Evolutionary conservation across 345 rosid genomes (phyloP).

Genomic region (Hibiscus syriacus): DNA sequence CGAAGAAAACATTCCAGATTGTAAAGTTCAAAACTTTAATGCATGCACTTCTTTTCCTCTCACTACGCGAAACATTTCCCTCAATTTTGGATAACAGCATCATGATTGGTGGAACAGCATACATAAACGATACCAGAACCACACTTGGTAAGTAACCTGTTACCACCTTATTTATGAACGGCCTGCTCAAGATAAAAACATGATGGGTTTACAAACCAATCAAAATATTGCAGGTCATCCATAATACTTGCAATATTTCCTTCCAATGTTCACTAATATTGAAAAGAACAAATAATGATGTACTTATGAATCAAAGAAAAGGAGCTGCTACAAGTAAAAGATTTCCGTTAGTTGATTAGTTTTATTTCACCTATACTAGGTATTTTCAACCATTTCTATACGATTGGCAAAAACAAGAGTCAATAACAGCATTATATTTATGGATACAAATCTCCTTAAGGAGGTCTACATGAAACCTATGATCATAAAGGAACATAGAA

Average conservation of each 20-base stretch:
- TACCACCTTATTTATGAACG: slow-evolving; percentile 41
- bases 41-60: slow-evolving; percentile 80
- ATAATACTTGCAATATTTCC: neutral
- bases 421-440: neutral
- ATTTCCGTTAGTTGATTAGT: neutral
- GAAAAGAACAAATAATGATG: neutral
- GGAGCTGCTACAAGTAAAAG: neutral
- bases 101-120: slow-evolving; percentile 84
- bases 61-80: slow-evolving; percentile 67
- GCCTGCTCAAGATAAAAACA: slow-evolving; percentile 31
- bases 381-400: neutral
- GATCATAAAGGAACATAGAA: neutral
- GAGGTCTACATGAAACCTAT: neutral
- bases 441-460: neutral
- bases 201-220: neutral
- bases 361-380: neutral
- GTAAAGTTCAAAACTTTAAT: slow-evolving; percentile 72
- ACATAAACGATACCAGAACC: slow-evolving; percentile 53
- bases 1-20: slow-evolving; percentile 92
- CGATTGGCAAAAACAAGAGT: neutral
- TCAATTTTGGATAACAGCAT: slow-evolving; percentile 73
- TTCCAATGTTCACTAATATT: neutral
- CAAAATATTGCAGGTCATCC: neutral
- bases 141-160: slow-evolving; percentile 99
- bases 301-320: neutral